Evolutionary conservation across 73 alveolate species (phyloP).

Genomic region (Tetrahymena elliotti): DNA sequence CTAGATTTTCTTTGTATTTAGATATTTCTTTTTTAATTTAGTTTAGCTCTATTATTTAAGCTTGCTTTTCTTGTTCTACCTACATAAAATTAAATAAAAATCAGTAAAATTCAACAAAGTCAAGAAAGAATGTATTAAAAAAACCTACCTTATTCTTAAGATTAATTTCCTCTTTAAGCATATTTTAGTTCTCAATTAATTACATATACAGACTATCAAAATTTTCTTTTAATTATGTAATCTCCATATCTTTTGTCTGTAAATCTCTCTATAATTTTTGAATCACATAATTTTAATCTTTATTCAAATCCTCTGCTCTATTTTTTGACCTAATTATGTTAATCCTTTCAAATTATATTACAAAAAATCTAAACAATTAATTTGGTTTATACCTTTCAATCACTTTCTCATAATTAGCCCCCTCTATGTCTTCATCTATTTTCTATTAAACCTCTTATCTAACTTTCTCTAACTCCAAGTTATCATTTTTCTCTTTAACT

Average conservation of each 20-base stretch:
- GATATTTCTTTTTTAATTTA: background rate
- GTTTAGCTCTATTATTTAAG: background rate
- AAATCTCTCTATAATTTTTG: background rate
- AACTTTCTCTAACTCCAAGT: background rate
- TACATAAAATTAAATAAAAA: background rate
- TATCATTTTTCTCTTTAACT: background rate
- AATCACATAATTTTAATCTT: background rate
- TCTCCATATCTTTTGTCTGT: background rate
- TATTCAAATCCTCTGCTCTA: background rate
- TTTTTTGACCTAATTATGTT: background rate
- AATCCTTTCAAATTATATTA: background rate
- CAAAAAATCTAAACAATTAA: background rate
- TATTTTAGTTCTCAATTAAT: background rate
- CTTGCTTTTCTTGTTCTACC: background rate
- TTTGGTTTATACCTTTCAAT: background rate
- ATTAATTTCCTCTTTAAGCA: background rate
- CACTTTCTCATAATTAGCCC: background rate
- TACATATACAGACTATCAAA: background rate
- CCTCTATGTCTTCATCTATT: background rate
- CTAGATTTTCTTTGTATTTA: background rate
- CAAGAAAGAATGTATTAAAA: background rate
- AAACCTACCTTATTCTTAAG: background rate
- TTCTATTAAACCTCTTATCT: background rate
- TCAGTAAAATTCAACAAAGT: background rate
- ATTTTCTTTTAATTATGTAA: background rate